Conservation (phyloP, 1,139 yeast genomes). For the Meyerozyma elateridarum region DNA sequence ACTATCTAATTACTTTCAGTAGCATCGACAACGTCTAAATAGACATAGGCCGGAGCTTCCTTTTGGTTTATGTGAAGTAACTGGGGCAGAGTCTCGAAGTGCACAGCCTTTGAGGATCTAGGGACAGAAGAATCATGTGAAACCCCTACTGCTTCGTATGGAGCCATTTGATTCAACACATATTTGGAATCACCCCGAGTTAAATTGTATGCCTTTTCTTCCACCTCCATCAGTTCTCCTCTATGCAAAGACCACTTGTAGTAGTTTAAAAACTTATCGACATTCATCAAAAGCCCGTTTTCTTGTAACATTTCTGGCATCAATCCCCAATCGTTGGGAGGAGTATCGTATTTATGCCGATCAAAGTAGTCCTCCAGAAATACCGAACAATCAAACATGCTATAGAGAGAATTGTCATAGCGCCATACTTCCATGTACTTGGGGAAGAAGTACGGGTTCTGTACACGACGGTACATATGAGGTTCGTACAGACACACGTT, state of each 20-base stretch:
- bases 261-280: slow-evolving; percentile 2
- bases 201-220: too few species aligned
- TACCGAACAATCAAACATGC: slow-evolving; percentile 1
- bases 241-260: not conserved
- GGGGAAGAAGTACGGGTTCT: not conserved
- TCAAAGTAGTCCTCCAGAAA: slow-evolving; percentile 3
- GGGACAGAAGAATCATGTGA: slow-evolving; percentile 1
- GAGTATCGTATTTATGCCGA: too few species aligned
- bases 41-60: slow-evolving; percentile 3
- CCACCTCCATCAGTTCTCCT: not conserved
- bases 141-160: too few species aligned
- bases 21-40: slow-evolving; percentile 2
- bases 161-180: too few species aligned
- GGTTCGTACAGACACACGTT: slow-evolving; percentile 2
- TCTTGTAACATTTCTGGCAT: slow-evolving; percentile 2
- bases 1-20: too few species aligned
- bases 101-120: slow-evolving; percentile 1
- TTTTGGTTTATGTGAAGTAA: slow-evolving; percentile 3
- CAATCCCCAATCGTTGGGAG: not conserved
- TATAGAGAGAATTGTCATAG: slow-evolving; percentile 1
- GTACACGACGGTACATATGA: not conserved
- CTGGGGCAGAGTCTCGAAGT: not conserved
- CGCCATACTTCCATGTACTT: slow-evolving; percentile 1
- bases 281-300: slow-evolving; percentile 3
- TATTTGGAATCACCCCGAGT: too few species aligned